phyloP scores from a whole-genome alignment of 768 basidiomycete species.

The Pleurotus giganteus region DNA sequence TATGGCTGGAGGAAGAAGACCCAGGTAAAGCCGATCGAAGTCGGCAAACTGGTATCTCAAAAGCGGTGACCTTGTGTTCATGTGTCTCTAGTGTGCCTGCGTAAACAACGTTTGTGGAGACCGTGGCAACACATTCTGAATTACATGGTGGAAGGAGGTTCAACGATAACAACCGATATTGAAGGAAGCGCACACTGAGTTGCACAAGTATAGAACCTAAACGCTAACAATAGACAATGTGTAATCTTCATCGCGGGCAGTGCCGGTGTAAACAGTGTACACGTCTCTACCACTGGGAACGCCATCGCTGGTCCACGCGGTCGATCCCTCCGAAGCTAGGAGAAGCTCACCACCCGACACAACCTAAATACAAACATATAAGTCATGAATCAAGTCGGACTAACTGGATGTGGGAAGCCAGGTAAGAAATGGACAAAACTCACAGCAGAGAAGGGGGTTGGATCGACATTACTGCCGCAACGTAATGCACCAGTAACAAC shows the following conservation, averaged over 20 bases:
- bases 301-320: slow-evolving; percentile 48
- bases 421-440: slow-evolving; percentile 19
- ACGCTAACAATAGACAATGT: slow-evolving; percentile 36
- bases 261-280: slow-evolving; percentile 35
- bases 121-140: not conserved
- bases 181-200: too few relatives aligned
- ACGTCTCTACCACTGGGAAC: slow-evolving; percentile 49
- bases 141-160: not conserved
- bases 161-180: too few relatives aligned
- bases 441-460: slow-evolving; percentile 52
- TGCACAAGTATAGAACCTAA: too few relatives aligned
- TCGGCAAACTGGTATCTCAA: not conserved
- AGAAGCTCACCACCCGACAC: slow-evolving; percentile 45
- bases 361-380: slow-evolving; percentile 28
- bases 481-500: slow-evolving; percentile 42
- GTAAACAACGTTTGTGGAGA: not conserved
- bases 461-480: slow-evolving; percentile 49
- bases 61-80: not conserved
- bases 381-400: not conserved
- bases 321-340: slow-evolving; percentile 49
- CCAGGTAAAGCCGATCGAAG: not conserved
- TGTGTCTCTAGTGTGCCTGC: not conserved
- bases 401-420: slow-evolving; percentile 1
- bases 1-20: not conserved
- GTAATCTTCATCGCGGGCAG: slow-evolving; percentile 30